Percentiles rank a stretch among this genome's conserved stretches.
Conservation (phyloP, 140 eudicot genomes). For the Oenanthe javanica region DNA sequence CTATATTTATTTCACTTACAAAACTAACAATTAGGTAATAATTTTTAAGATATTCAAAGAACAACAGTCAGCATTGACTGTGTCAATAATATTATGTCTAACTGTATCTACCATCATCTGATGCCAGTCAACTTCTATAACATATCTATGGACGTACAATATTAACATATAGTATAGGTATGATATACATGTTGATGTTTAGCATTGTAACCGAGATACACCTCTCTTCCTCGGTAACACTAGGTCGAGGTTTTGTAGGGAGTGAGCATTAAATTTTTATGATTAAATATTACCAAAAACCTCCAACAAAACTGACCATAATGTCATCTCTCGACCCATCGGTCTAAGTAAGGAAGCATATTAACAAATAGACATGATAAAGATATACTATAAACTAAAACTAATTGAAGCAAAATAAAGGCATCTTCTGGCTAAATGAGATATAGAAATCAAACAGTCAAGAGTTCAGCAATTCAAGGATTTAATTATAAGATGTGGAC, state of each 20-base stretch:
- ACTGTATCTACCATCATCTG: neutral
- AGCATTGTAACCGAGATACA: neutral
- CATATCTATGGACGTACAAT: neutral
- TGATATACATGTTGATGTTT: neutral
- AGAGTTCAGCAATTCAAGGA: neutral
- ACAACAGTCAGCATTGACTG: neutral
- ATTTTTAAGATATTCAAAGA: neutral
- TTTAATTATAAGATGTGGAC: slow-evolving; percentile 8
- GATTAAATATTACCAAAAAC: no score
- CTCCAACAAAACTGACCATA: neutral
- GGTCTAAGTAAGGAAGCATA: neutral
- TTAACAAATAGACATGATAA: neutral
- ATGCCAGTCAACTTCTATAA: neutral
- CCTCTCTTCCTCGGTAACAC: neutral
- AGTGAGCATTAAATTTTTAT: no score
- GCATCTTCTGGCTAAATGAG: neutral
- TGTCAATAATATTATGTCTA: neutral
- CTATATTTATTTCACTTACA: neutral
- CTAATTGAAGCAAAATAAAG: neutral
- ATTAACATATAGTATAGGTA: neutral
- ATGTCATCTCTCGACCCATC: neutral
- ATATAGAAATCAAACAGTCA: neutral
- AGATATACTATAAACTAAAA: neutral
- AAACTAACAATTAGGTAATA: neutral
- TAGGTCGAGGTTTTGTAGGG: no score